Evolutionary conservation across 345 rosid species (phyloP).

Genomic region (Raphanus raphanistrum): DNA sequence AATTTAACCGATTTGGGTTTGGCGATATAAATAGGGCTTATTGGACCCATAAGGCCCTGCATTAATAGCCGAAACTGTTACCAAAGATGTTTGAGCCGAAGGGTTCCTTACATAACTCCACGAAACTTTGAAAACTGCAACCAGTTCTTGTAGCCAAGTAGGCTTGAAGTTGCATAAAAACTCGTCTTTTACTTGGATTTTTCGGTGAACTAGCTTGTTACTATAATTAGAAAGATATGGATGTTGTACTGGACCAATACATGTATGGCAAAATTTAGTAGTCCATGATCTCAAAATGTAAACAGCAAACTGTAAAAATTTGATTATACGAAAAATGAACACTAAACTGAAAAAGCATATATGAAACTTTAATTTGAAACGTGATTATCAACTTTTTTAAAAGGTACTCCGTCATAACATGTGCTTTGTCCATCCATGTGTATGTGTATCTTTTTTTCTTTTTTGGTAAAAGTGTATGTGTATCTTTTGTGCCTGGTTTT

Average conservation of each 20-base stretch:
- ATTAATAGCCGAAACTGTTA: background rate
- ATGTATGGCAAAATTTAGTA: too few relatives aligned
- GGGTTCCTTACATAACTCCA: too few relatives aligned
- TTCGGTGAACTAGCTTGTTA: background rate
- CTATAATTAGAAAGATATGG: too few relatives aligned
- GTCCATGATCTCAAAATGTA: too few relatives aligned
- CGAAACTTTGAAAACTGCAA: too few relatives aligned
- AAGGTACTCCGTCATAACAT: slow-evolving; percentile 1
- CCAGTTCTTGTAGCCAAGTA: too few relatives aligned
- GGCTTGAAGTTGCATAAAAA: too few relatives aligned
- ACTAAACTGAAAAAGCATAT: background rate
- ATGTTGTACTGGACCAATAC: too few relatives aligned
- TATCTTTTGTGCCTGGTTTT: slow-evolving; percentile 4
- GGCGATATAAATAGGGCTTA: background rate
- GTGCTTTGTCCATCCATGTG: too few relatives aligned
- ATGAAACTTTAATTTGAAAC: slow-evolving; percentile 6
- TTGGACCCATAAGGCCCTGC: background rate
- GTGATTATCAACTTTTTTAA: slow-evolving; percentile 17
- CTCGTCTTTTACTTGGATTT: background rate
- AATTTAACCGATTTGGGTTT: background rate
- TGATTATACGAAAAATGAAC: too few relatives aligned
- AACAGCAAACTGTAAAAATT: too few relatives aligned
- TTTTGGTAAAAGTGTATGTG: background rate
- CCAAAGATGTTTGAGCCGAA: background rate
- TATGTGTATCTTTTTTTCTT: background rate